Evolutionary conservation across 257 asterid species (phyloP).

Genomic region (Solanum ossicruentum): DNA sequence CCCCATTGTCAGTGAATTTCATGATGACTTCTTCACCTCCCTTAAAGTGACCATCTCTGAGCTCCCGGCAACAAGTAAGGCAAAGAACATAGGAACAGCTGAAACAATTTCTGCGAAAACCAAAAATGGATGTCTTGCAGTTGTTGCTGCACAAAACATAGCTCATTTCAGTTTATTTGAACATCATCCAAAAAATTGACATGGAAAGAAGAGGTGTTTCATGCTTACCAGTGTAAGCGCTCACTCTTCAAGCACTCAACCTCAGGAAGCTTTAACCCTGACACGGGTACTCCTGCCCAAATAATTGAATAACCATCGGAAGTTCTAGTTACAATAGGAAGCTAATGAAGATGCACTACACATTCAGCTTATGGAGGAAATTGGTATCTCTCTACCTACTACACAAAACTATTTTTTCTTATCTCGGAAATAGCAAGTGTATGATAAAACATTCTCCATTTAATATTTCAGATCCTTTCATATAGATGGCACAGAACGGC

Average conservation of each 20-base stretch:
- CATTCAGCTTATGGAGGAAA: slow-evolving; percentile 2
- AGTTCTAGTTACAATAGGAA: neutral
- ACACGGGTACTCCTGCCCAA: slow-evolving; percentile 41
- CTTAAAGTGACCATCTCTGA: slow-evolving; percentile 40
- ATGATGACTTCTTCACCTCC: slow-evolving; percentile 28
- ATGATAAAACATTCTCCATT: neutral
- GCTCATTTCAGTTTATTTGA: neutral
- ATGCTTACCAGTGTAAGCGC: slow-evolving; percentile 55
- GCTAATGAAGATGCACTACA: neutral
- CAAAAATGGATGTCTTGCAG: slow-evolving; percentile 66
- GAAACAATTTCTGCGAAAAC: slow-evolving; percentile 58
- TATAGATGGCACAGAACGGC: neutral
- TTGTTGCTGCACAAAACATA: slow-evolving; percentile 41
- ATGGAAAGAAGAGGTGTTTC: neutral
- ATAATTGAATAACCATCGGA: neutral
- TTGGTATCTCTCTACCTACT: neutral
- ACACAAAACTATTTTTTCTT: neutral
- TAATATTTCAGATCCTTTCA: neutral
- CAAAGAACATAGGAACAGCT: slow-evolving; percentile 70
- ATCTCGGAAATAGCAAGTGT: neutral
- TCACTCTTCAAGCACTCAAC: slow-evolving; percentile 21
- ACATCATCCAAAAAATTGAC: neutral
- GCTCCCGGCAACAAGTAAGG: slow-evolving; percentile 67
- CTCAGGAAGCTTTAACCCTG: slow-evolving; percentile 27
- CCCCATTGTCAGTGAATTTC: slow-evolving; percentile 10